Percentiles rank a stretch among this genome's conserved stretches.
These are phyloP conservation scores for Scheffersomyces titani DNA, from an alignment of 1,139 yeast species.

Conservation along the genomic window DNA sequence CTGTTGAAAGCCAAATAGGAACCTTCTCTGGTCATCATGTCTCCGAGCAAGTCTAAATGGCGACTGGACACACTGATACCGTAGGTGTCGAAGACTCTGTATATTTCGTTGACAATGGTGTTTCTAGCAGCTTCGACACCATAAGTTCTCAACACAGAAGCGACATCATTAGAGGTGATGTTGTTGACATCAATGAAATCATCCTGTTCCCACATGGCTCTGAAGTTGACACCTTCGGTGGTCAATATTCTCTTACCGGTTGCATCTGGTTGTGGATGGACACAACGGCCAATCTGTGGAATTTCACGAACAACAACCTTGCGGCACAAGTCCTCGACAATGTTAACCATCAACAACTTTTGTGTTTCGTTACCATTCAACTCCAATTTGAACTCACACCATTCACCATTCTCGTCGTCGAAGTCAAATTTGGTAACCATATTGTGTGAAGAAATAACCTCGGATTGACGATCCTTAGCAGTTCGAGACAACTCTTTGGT, in stretches of 20 bases:
- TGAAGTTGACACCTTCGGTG: conserved; percentile 98
- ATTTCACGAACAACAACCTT: conserved; percentile 92
- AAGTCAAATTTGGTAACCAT: conserved; percentile 80
- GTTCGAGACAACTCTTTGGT: conserved; percentile 44
- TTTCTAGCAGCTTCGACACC: conserved; percentile 99
- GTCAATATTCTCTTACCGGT: conserved; percentile 67
- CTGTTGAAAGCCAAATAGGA: conserved; percentile 94
- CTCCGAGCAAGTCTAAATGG: conserved; percentile 96
- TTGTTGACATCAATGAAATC: conserved; percentile 87
- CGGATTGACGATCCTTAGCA: conserved; percentile 85
- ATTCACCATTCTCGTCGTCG: conserved; percentile 84
- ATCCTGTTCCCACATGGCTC: conserved; percentile 97
- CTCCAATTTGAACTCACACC: conserved; percentile 90
- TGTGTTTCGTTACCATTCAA: conserved; percentile 77
- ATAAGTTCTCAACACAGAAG: conserved; percentile 85
- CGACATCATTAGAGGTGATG: conserved; percentile 88
- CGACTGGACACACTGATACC: conserved; percentile 93
- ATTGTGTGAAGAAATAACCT: conserved; percentile 70
- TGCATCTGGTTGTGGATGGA: conserved; percentile 75
- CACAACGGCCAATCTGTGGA: conserved; percentile 88
- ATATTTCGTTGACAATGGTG: conserved; percentile 94
- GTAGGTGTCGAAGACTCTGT: conserved; percentile 93
- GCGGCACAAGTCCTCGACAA: conserved; percentile 90
- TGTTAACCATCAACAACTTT: conserved; percentile 95
- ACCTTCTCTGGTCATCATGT: conserved; percentile 99